Conservation (phyloP, 2,329 filamentous ascomycete species). For the Ceratocystis diversiconidia region DNA sequence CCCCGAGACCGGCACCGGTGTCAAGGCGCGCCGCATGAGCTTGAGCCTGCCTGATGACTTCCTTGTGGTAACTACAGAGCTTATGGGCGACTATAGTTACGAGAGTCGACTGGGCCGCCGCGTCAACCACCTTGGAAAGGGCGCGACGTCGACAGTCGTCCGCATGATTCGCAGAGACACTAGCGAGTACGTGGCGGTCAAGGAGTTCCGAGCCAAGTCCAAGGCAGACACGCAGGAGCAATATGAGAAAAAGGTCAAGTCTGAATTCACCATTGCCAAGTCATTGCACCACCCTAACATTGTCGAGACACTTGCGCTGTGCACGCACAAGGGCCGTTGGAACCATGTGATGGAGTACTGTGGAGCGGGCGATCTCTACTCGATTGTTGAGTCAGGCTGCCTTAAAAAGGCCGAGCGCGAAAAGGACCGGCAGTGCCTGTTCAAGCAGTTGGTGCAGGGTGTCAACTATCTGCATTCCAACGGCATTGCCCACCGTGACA, state of each 20-base stretch:
- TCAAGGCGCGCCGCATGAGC: constrained; percentile 68
- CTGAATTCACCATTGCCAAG: constrained; percentile 77
- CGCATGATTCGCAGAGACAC: constrained; percentile 61
- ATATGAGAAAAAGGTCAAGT: constrained; percentile 81
- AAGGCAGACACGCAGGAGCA: constrained; percentile 55
- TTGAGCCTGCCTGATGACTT: constrained; percentile 61
- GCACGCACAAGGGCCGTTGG: constrained; percentile 60
- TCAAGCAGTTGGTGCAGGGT: constrained; percentile 77
- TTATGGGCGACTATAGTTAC: constrained; percentile 56
- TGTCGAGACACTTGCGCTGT: constrained; percentile 64
- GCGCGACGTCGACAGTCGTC: constrained; percentile 68
- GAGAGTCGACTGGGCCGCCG: constrained; percentile 56
- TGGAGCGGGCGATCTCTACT: constrained; percentile 64
- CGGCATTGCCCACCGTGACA: constrained; percentile 79
- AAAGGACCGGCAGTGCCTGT: constrained; percentile 64
- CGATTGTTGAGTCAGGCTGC: constrained; percentile 56
- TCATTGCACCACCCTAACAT: constrained; percentile 77
- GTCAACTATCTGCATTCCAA: constrained; percentile 68
- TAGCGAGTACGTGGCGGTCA: constrained; percentile 64
- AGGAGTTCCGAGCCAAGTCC: constrained; percentile 68
- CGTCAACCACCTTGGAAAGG: constrained; percentile 65
- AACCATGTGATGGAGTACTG: constrained; percentile 94
- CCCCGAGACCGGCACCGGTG: constrained; percentile 56
- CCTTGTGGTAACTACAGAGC: constrained; percentile 52
- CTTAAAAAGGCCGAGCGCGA: constrained; percentile 50